phyloP scores from a whole-genome alignment of 192 early-diverging fungal species.

The Coemansia sp. region DNA sequence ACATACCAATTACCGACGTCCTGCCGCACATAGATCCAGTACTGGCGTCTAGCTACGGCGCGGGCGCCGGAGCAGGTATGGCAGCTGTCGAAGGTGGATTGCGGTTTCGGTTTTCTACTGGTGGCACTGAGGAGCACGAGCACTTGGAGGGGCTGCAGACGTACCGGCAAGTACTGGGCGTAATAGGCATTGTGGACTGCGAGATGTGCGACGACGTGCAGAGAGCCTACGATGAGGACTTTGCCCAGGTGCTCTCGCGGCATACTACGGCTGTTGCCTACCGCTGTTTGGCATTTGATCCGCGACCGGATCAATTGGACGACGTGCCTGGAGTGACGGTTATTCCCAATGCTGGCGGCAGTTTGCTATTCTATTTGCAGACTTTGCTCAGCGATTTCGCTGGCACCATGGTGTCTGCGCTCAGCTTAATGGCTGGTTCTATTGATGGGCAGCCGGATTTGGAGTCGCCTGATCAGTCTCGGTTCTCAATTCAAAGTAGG shows the following conservation, averaged over 20 bases:
- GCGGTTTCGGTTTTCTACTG: constrained; percentile 26
- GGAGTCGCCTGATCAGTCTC: constrained; percentile 1
- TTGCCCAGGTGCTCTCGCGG: constrained; percentile 21
- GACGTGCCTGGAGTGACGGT: constrained; percentile 32
- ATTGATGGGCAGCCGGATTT: constrained; percentile 38
- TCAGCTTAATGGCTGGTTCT: constrained; percentile 42
- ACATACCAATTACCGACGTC: constrained; percentile 25
- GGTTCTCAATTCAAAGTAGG: neutral
- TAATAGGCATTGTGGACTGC: constrained; percentile 48
- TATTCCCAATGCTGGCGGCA: constrained; percentile 20
- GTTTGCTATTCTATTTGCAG: constrained; percentile 30
- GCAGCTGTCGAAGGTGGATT: constrained; percentile 23
- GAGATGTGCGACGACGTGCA: constrained; percentile 15
- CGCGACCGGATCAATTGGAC: constrained; percentile 17
- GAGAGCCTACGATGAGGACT: constrained; percentile 26
- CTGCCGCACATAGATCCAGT: constrained; percentile 23
- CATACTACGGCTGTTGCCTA: constrained; percentile 40
- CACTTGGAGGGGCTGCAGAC: constrained; percentile 53
- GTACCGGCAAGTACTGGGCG: constrained; percentile 47
- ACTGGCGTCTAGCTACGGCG: constrained; percentile 13
- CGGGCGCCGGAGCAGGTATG: constrained; percentile 17
- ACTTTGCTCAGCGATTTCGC: constrained; percentile 31
- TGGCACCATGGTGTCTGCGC: constrained; percentile 37
- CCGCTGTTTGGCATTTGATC: constrained; percentile 44
- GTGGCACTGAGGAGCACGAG: constrained; percentile 36